Percentiles rank a stretch among this genome's conserved stretches.
phyloP scores from a whole-genome alignment of 177 flowering plant species.

The Telopea speciosissima region DNA sequence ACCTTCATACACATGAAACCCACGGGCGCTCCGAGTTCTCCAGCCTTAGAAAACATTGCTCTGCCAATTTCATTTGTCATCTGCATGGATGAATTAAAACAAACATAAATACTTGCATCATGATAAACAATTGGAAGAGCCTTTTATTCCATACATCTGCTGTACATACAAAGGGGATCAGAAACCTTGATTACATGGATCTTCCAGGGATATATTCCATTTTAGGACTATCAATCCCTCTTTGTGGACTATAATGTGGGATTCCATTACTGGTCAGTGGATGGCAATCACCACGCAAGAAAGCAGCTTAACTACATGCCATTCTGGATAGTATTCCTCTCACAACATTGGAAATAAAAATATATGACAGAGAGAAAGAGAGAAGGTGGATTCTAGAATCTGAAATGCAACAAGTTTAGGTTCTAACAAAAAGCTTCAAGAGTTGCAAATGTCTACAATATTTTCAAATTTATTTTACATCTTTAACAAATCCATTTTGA shows the following conservation, averaged over 20 bases:
- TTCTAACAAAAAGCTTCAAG: neutral
- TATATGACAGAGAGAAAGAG: neutral
- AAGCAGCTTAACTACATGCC: neutral
- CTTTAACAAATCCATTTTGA: neutral
- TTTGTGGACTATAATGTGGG: neutral
- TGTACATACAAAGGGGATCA: neutral
- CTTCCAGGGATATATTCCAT: neutral
- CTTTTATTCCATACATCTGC: neutral
- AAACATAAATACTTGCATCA: conserved; percentile 2
- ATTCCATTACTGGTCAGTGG: neutral
- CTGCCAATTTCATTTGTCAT: conserved; percentile 88
- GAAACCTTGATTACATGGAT: neutral
- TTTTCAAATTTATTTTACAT: neutral
- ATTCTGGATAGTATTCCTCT: neutral
- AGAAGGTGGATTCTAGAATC: neutral
- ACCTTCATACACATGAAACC: conserved; percentile 98
- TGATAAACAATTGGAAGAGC: neutral
- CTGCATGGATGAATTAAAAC: conserved; percentile 26
- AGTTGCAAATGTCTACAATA: neutral
- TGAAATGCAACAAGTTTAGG: neutral
- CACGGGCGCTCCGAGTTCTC: conserved; percentile 85
- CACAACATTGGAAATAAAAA: neutral
- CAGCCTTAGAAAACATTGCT: conserved; percentile 76
- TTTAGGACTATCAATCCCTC: neutral
- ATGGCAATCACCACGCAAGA: neutral